Conservation (phyloP, 2,329 filamentous ascomycete species). For the Sordariomycetes sp. region DNA sequence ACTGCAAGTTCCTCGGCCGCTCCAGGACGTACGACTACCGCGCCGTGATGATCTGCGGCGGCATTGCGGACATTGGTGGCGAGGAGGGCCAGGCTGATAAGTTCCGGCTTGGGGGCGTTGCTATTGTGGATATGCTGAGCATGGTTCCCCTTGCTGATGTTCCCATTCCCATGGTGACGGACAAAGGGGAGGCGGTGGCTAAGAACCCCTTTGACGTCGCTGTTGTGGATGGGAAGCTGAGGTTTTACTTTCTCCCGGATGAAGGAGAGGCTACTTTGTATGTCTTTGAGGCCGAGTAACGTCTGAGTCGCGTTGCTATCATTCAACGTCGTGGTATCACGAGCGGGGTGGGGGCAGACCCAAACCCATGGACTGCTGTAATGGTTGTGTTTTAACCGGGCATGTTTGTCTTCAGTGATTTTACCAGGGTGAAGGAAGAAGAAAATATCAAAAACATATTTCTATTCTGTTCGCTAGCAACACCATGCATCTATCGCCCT, state of each 20-base stretch:
- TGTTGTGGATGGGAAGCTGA: slow-evolving; percentile 29
- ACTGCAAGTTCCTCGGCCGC: slow-evolving; percentile 38
- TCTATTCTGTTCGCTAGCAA: too few species aligned
- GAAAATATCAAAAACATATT: too few species aligned
- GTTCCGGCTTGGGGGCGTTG: slow-evolving; percentile 30
- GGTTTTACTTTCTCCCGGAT: slow-evolving; percentile 36
- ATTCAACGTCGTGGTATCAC: too few species aligned
- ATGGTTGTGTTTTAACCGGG: too few species aligned
- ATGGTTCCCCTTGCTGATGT: slow-evolving; percentile 34
- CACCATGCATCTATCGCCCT: too few species aligned
- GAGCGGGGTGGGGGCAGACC: too few species aligned
- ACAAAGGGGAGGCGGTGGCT: slow-evolving; percentile 26
- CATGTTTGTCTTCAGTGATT: too few species aligned
- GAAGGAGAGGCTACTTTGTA: slow-evolving; percentile 34
- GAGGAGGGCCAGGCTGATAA: slow-evolving; percentile 9
- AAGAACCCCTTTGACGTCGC: slow-evolving; percentile 37
- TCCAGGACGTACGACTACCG: slow-evolving; percentile 20
- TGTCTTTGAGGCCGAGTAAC: slow-evolving; percentile 29
- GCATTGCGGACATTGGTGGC: slow-evolving; percentile 23
- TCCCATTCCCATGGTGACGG: slow-evolving; percentile 29
- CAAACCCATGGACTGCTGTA: too few species aligned
- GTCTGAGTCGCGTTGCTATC: too few species aligned
- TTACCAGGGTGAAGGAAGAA: too few species aligned
- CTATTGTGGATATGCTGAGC: slow-evolving; percentile 30
- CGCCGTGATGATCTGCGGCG: slow-evolving; percentile 35